Conservation (phyloP, 83 land plant genomes). For the Isoetes engelmannii region DNA sequence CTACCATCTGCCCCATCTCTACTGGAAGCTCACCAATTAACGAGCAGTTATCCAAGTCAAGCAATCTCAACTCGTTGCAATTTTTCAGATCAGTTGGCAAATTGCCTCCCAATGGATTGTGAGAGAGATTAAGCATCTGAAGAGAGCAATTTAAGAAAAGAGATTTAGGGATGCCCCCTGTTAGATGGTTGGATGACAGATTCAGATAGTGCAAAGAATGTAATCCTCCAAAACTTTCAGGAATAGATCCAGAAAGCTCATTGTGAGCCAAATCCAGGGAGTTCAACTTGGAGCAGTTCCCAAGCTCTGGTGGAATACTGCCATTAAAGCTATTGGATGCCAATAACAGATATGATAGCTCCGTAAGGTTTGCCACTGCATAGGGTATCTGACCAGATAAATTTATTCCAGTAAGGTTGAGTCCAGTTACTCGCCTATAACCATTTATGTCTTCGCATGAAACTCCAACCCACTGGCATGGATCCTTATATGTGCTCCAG, state of each 20-base stretch:
- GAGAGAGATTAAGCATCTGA: background rate
- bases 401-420: too few relatives aligned
- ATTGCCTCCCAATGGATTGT: background rate
- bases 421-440: too few relatives aligned
- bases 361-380: background rate
- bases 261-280: constrained; percentile 9
- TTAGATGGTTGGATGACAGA: background rate
- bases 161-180: background rate
- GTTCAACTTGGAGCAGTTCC: background rate
- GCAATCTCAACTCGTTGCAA: background rate
- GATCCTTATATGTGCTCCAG: too few relatives aligned
- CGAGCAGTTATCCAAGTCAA: background rate
- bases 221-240: background rate
- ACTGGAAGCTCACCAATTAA: background rate
- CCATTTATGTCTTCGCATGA: too few relatives aligned
- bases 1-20: background rate
- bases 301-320: constrained; percentile 1
- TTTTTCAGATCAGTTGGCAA: background rate
- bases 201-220: background rate
- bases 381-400: background rate
- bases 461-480: too few relatives aligned
- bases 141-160: background rate
- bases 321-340: background rate
- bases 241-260: constrained; percentile 4
- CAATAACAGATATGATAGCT: background rate